phyloP scores from a whole-genome alignment of 164 flowering plant species.

The Aristolochia fimbriata region DNA sequence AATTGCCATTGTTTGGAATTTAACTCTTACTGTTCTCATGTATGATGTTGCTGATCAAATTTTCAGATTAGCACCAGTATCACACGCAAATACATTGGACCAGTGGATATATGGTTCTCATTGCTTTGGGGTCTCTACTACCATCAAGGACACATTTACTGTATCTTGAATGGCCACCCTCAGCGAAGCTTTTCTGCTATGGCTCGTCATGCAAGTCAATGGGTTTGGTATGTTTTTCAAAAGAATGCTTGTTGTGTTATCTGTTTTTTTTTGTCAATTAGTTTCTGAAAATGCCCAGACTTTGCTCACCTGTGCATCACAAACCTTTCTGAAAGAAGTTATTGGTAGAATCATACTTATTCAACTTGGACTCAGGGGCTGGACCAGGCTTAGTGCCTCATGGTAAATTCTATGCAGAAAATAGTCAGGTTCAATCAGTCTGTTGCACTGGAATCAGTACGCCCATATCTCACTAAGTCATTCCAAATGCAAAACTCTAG shows the following conservation, averaged over 20 bases:
- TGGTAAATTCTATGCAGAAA: no score
- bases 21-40: background rate
- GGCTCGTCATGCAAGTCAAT: conserved; percentile 86
- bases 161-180: conserved; percentile 55
- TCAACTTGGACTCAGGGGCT: no score
- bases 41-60: conserved; percentile 3
- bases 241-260: background rate
- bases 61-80: conserved; percentile 68
- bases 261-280: background rate
- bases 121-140: conserved; percentile 16
- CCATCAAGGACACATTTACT: conserved; percentile 23
- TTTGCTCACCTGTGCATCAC: background rate
- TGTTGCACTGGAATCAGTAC: no score
- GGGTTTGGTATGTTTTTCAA: conserved; percentile 62
- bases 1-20: background rate
- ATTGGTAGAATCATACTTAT: no score
- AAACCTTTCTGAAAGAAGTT: background rate
- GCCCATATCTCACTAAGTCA: no score
- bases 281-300: background rate
- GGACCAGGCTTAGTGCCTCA: background rate
- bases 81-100: conserved; percentile 80
- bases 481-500: no score
- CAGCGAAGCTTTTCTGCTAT: conserved; percentile 59
- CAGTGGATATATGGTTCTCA: conserved; percentile 78
- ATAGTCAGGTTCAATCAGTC: no score